Evolutionary conservation across 345 rosid genomes (phyloP).

Genomic region (Dimocarpus longan): DNA sequence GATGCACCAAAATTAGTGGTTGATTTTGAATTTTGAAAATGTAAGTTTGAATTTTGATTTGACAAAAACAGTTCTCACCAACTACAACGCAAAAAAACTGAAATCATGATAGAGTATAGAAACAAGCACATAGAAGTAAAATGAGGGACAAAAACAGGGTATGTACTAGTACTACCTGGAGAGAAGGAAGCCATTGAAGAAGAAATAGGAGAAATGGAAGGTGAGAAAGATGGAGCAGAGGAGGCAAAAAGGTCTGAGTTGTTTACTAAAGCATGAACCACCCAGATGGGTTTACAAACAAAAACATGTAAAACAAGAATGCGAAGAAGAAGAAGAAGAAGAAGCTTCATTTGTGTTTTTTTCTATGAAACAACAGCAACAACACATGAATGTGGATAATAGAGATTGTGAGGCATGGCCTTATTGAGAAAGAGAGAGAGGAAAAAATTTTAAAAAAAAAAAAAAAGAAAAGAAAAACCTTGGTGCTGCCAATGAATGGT

Average conservation of each 20-base stretch:
- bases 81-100: constrained; percentile 18
- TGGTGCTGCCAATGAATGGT: neutral
- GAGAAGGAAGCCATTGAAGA: constrained; percentile 54
- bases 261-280: constrained; percentile 34
- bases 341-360: constrained; percentile 41
- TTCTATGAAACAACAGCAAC: neutral
- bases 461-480: neutral
- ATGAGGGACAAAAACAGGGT: neutral
- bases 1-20: constrained; percentile 25
- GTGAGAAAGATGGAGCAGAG: constrained; percentile 26
- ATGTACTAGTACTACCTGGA: constrained; percentile 48
- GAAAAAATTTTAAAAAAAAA: too few species aligned
- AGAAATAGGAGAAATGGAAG: constrained; percentile 39
- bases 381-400: constrained; percentile 24
- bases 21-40: constrained; percentile 13
- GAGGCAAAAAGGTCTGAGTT: constrained; percentile 34
- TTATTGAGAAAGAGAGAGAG: constrained; percentile 4
- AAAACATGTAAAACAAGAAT: constrained; percentile 41
- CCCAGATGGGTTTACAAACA: constrained; percentile 48
- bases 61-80: constrained; percentile 8
- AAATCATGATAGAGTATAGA: constrained; percentile 4
- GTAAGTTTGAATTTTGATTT: neutral
- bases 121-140: neutral
- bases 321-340: constrained; percentile 36
- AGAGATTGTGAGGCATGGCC: constrained; percentile 20